phyloP scores from a whole-genome alignment of 2,329 filamentous ascomycete species.

The Trichoderma sp. region DNA sequence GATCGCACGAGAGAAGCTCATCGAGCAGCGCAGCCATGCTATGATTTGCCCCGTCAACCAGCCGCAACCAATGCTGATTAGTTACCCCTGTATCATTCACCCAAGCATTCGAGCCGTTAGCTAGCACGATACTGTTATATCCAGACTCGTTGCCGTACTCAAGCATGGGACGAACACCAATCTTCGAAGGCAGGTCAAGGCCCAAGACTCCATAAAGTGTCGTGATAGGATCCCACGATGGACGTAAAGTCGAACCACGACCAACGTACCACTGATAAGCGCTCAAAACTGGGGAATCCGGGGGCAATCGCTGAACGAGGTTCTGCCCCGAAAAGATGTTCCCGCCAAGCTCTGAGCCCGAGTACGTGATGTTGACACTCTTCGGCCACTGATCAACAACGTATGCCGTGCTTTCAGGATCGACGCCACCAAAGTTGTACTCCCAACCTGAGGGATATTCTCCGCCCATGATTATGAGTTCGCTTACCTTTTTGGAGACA shows the following conservation, averaged over 20 bases:
- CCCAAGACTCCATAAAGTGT: slow-evolving; percentile 1
- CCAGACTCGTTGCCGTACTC: slow-evolving; percentile 10
- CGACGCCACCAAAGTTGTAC: slow-evolving; percentile 13
- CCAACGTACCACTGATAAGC: slow-evolving; percentile 16
- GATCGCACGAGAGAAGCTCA: not conserved
- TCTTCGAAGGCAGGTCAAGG: not conserved
- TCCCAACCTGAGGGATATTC: slow-evolving; percentile 21
- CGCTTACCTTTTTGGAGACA: not conserved
- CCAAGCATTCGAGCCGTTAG: slow-evolving; percentile 14
- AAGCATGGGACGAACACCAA: not conserved
- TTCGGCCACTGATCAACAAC: slow-evolving; percentile 8
- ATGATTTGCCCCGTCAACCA: not conserved
- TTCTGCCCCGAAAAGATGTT: slow-evolving; percentile 8
- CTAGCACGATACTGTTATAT: not conserved
- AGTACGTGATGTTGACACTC: slow-evolving; percentile 3
- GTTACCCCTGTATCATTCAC: not conserved
- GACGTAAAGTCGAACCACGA: not conserved
- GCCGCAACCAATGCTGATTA: slow-evolving; percentile 16
- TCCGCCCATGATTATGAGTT: slow-evolving; percentile 5
- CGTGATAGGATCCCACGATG: slow-evolving; percentile 12
- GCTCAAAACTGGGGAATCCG: slow-evolving; percentile 15
- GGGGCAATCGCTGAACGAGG: not conserved
- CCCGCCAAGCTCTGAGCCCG: not conserved
- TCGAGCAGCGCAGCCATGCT: slow-evolving; percentile 16
- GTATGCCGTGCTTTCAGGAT: slow-evolving; percentile 2